Evolutionary conservation across 192 early-diverging fungal genomes (phyloP).

Genomic region (Haplosporangium gracile): DNA sequence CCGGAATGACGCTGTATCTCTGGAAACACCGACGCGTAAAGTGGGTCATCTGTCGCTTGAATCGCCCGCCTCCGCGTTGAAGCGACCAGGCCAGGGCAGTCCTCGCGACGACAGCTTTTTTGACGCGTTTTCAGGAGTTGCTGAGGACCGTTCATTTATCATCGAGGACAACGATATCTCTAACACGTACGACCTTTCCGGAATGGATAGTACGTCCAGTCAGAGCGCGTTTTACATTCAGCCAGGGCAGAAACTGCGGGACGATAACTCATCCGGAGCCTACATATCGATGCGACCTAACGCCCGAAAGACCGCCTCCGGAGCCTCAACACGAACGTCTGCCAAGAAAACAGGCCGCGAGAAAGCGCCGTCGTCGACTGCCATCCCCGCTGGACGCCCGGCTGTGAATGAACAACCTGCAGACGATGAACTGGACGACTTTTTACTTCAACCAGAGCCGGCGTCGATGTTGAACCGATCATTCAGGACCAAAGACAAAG

Average conservation of each 20-base stretch:
- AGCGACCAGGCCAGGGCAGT: neutral
- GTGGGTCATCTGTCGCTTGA: slow-evolving; percentile 27
- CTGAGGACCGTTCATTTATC: neutral
- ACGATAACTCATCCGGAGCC: neutral
- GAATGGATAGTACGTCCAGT: slow-evolving; percentile 30
- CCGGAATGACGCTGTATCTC: slow-evolving; percentile 9
- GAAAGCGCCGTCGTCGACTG: neutral
- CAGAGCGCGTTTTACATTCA: slow-evolving; percentile 46
- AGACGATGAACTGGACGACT: slow-evolving; percentile 41
- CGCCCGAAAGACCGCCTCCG: neutral
- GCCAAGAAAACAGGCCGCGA: slow-evolving; percentile 11
- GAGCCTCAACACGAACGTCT: neutral
- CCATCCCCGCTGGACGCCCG: neutral
- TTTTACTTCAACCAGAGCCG: slow-evolving; percentile 38
- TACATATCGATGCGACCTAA: neutral
- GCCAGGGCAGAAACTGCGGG: slow-evolving; percentile 26
- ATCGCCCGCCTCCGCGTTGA: slow-evolving; percentile 6
- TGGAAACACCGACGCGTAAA: slow-evolving; percentile 48
- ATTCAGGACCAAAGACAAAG: slow-evolving; percentile 14
- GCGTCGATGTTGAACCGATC: slow-evolving; percentile 36
- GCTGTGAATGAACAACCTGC: neutral
- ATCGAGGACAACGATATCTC: neutral
- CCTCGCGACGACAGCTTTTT: neutral
- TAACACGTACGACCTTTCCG: slow-evolving; percentile 15
- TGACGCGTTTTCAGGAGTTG: neutral